phyloP scores from a whole-genome alignment of 2,329 filamentous ascomycete species.

The Nemania sp. region DNA sequence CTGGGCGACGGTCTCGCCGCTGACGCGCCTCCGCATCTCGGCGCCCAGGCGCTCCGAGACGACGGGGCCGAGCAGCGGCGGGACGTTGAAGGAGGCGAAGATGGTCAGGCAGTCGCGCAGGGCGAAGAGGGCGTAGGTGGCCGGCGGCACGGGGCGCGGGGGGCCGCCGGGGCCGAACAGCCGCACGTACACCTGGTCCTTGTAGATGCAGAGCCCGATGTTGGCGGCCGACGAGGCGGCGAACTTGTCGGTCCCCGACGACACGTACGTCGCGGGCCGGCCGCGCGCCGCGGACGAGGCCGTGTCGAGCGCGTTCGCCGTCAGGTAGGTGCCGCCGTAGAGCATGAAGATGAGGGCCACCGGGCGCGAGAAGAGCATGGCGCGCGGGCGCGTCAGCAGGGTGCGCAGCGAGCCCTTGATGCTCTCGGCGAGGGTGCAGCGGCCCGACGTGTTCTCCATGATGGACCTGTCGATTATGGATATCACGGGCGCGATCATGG shows the following conservation, averaged over 20 bases:
- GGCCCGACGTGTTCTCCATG: slow-evolving; percentile 80
- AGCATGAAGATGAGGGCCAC: slow-evolving; percentile 73
- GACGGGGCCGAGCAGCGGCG: slow-evolving; percentile 73
- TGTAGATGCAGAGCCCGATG: slow-evolving; percentile 84
- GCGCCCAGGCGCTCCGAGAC: slow-evolving; percentile 61
- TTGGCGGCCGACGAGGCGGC: slow-evolving; percentile 79
- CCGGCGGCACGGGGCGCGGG: slow-evolving; percentile 64
- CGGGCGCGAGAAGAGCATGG: slow-evolving; percentile 66
- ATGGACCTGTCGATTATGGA: slow-evolving; percentile 85
- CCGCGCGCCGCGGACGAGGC: slow-evolving; percentile 65
- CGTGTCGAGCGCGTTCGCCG: slow-evolving; percentile 87
- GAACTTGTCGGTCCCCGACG: slow-evolving; percentile 80
- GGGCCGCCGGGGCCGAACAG: slow-evolving; percentile 71
- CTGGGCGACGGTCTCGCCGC: slow-evolving; percentile 70
- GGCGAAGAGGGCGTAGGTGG: slow-evolving; percentile 79
- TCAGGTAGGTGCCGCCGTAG: slow-evolving; percentile 88
- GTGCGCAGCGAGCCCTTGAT: slow-evolving; percentile 61
- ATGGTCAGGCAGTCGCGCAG: slow-evolving; percentile 85
- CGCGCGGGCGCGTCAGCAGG: slow-evolving; percentile 64
- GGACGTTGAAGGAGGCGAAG: slow-evolving; percentile 90
- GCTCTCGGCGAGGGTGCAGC: slow-evolving; percentile 62
- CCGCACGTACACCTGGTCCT: slow-evolving; percentile 82
- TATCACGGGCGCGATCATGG: slow-evolving; percentile 80
- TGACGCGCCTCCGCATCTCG: slow-evolving; percentile 55
- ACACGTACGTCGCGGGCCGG: slow-evolving; percentile 64